Evolutionary conservation across 2,329 filamentous ascomycete species (phyloP).

Genomic region (Botryotinia narcissicola): DNA sequence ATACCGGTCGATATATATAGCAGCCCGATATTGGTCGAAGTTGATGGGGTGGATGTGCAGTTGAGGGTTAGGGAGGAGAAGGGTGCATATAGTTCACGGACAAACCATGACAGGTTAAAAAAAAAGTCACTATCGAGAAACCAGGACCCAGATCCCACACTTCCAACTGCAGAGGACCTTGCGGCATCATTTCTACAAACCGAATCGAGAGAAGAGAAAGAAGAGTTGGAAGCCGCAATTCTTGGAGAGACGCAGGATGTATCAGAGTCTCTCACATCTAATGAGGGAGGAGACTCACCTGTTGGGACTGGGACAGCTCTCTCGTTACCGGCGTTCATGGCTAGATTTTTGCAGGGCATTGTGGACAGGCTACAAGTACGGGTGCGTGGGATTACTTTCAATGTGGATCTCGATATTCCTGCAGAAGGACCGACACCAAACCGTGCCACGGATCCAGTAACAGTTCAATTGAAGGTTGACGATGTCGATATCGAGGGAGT

Average conservation of each 20-base stretch:
- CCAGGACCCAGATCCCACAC: slow-evolving; percentile 35
- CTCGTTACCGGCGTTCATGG: slow-evolving; percentile 67
- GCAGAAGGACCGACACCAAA: slow-evolving; percentile 44
- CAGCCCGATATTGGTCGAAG: slow-evolving; percentile 77
- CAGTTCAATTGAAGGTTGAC: slow-evolving; percentile 64
- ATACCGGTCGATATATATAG: slow-evolving; percentile 86
- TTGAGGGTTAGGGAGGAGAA: slow-evolving; percentile 49
- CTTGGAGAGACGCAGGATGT: slow-evolving; percentile 61
- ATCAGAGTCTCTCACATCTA: slow-evolving; percentile 58
- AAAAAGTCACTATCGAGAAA: slow-evolving; percentile 31
- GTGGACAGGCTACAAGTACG: slow-evolving; percentile 67
- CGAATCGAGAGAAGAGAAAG: slow-evolving; percentile 63
- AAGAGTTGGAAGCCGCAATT: slow-evolving; percentile 66
- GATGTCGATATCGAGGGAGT: slow-evolving; percentile 66
- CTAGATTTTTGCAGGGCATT: slow-evolving; percentile 70
- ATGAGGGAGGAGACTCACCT: slow-evolving; percentile 56
- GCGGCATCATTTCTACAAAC: slow-evolving; percentile 76
- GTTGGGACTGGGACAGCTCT: slow-evolving; percentile 70
- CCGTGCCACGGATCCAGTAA: slow-evolving; percentile 51
- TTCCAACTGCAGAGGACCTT: slow-evolving; percentile 70
- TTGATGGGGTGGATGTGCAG: slow-evolving; percentile 75
- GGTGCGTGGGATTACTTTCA: slow-evolving; percentile 63
- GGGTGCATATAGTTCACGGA: slow-evolving; percentile 32
- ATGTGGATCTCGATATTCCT: slow-evolving; percentile 60
- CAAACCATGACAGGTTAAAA: slow-evolving; percentile 37